Conservation (phyloP, 2,329 filamentous ascomycete species). For the Claviceps fusiformis region DNA sequence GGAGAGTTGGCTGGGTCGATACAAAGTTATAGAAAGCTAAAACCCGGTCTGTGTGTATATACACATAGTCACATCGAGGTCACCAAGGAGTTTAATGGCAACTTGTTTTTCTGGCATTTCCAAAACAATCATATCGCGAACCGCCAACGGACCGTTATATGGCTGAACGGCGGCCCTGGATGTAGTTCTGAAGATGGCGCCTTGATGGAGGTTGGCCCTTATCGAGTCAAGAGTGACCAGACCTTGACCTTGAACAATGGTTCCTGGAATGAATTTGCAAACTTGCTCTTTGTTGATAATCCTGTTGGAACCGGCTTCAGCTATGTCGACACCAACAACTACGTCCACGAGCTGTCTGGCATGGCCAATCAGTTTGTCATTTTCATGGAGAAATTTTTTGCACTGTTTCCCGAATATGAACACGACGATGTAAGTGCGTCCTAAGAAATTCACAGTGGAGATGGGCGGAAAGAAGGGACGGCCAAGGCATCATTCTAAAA, state of each 20-base stretch:
- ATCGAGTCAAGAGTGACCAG: constrained; percentile 64
- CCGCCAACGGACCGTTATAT: constrained; percentile 79
- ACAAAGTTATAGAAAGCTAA: neutral
- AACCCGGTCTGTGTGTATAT: neutral
- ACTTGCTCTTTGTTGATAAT: constrained; percentile 92
- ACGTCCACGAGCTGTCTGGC: constrained; percentile 67
- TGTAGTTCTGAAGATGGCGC: constrained; percentile 96
- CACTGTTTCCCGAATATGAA: constrained; percentile 80
- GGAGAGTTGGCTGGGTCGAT: neutral
- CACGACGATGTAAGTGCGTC: constrained; percentile 65
- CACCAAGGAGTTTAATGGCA: constrained; percentile 70
- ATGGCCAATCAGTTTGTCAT: constrained; percentile 81
- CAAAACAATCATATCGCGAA: constrained; percentile 93
- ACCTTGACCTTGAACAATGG: constrained; percentile 71
- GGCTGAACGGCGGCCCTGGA: constrained; percentile 93
- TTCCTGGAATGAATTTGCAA: constrained; percentile 98
- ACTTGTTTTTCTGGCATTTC: constrained; percentile 98
- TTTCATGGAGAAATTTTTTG: constrained; percentile 88
- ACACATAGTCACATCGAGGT: constrained; percentile 73
- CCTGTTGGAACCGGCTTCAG: constrained; percentile 95
- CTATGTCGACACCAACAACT: constrained; percentile 83
- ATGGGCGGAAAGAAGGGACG: too few species aligned
- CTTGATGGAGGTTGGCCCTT: constrained; percentile 91
- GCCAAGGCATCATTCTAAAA: neutral
- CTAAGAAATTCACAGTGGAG: neutral